Evolutionary conservation across 164 flowering plant species (phyloP), one percentile per base, ranked within the genome.

Genomic region (Macadamia tetraphylla): DNA sequence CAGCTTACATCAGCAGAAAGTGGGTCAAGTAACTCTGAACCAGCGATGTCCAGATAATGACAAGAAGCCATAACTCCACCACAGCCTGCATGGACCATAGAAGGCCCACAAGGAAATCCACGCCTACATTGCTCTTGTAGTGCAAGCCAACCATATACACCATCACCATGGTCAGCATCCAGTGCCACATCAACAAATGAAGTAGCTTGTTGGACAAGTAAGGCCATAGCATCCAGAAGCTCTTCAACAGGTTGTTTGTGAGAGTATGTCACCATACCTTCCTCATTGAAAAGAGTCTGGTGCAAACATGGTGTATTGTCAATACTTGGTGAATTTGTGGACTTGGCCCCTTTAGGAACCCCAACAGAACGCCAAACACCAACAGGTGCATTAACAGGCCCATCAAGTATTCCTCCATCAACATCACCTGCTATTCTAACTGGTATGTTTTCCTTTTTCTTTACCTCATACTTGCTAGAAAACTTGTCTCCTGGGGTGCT

Each of bases 351-450:
- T 83, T 87, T 92, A 64, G 97, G 73, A 74, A 76, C 83, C 71
- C 91, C 95, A 74, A 92, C 98, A 71, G 97, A 71, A 64, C 99
- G 94, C 99, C 99, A 95, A 74, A 95, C 98, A 65, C 97, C 95
- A 71, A 90, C 88, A 66, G 96, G 89, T 46, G 96, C 83, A 83
- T 77, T 86, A 48, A 83, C 77, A 30, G 84, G 75, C 32, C 93
- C 90, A 77, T 95, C 96, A 60, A 82, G 83, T 71, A 86, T 56
- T 69, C 90, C 91, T 46, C 84, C 82, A 67, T 89, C 97, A 69
- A 85, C 52, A 77, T 89, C 94, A 70, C 97, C 97, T 61, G 91
- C 94, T 74, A 95, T 87, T 80, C 97, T 86, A 58, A 86, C 82
- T 3, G 97, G 93, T 70, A 89, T 81, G 31, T 74, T 42, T 53